A percentile compares a stretch with the other conserved stretches of the same genome.
Conservation (phyloP, 1,284 basidiomycete genomes). For the Microbotryum scabiosae region DNA sequence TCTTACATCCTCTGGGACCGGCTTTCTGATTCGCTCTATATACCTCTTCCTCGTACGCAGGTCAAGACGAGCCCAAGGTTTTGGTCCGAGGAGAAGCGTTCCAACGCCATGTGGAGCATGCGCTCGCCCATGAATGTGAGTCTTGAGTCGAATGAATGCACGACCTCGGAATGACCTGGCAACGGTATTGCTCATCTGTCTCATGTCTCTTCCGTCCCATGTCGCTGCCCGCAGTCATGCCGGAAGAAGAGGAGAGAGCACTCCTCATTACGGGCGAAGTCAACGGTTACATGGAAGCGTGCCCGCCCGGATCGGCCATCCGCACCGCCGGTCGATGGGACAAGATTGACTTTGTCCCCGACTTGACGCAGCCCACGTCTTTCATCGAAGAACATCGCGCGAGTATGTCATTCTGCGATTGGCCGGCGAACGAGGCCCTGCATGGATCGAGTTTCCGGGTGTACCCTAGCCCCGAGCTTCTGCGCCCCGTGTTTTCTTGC, state of each 20-base stretch:
- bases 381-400: conserved; percentile 11
- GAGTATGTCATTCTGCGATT: conserved; percentile 15
- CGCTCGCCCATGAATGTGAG: conserved; percentile 14
- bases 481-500: conserved; percentile 34
- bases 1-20: too few relatives aligned
- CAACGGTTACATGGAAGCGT: not conserved
- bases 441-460: conserved; percentile 2
- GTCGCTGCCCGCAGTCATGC: too few relatives aligned
- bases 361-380: not conserved
- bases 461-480: conserved; percentile 13
- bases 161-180: too few relatives aligned
- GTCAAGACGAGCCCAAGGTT: conserved; percentile 21
- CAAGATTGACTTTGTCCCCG: not conserved
- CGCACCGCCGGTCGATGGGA: not conserved
- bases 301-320: not conserved
- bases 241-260: too few relatives aligned
- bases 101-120: conserved; percentile 4
- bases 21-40: too few relatives aligned
- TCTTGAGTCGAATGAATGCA: not conserved
- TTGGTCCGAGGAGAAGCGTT: conserved; percentile 26
- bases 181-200: too few relatives aligned
- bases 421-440: conserved; percentile 13
- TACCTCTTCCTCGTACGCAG: not conserved
- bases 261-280: too few relatives aligned
- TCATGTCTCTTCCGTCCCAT: too few relatives aligned